Base-by-base conservation (phyloP, 2,329 filamentous ascomycete genomes). In the Xylaria multiplex region DNA sequence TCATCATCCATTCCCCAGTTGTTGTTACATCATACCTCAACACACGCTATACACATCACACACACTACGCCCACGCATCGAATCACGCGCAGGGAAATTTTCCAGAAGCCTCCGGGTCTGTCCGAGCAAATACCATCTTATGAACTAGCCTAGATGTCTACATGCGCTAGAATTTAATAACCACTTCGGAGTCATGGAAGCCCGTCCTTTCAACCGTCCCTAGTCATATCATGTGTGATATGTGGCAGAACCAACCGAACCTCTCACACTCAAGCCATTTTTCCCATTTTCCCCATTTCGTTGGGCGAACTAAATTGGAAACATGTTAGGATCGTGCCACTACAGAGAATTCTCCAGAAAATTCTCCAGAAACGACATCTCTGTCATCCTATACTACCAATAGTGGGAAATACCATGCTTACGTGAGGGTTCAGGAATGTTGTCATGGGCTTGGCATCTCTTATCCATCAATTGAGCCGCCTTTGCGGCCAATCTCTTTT, bases 111-210 rank as follows among this genome's bases (percentile, higher is more conserved):
- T 19, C 19, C 19, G 19, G 19, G 19, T 19, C 19, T 19, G 19
- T 19, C 45, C 11, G 32, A 22, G 13, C 37, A 27, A 19, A 19
- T 19, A 19, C 19, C 53, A 53, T 65, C 30, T 9, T 27, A 37
- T 14, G 37, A 5, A 14, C 37, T 14, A 40, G 37, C 2, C 9
- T 7, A 35, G 32, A 35, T 35, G 9, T 49, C 16, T 30, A 40
- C 13, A 42, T 16, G 24, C 19, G 19, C 30, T 50, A 19, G 19
- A 19, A 19, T 19, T 19, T 19, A 13, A 11, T 40, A 46, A 55
- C 22, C 16, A 43, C n/a, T 48, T 45, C 56, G 43, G 62, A 60
- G 19, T 57, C 30, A 65, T 65, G 52, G 45, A 61, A 66, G 37
- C 43, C 9, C 54, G 16, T 55, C 43, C 27, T 55, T 9, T 24